phyloP scores from a whole-genome alignment of 176 grass and related monocot species.

The Triticum dicoccoides region DNA sequence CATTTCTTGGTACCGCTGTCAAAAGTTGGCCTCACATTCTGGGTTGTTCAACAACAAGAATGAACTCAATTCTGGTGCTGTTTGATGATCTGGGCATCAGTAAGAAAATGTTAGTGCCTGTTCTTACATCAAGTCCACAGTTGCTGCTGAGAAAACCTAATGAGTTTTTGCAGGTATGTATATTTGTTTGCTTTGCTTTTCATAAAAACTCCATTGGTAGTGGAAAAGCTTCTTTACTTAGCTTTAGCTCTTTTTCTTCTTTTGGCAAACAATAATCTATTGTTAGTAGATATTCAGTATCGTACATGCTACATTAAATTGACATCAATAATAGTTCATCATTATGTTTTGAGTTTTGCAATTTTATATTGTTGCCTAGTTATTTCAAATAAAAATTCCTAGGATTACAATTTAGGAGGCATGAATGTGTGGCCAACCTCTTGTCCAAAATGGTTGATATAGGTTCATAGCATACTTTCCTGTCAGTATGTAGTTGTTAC shows the following conservation, averaged over 20 bases:
- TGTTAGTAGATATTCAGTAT: background rate
- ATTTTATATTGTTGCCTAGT: slow-evolving; percentile 3
- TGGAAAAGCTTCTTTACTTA: slow-evolving; percentile 11
- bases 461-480: background rate
- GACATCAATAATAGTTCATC: background rate
- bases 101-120: slow-evolving; percentile 64
- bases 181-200: background rate
- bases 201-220: background rate
- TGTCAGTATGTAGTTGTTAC: background rate
- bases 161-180: slow-evolving; percentile 64
- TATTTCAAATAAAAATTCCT: background rate
- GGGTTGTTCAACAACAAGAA: slow-evolving; percentile 69
- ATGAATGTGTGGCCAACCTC: background rate
- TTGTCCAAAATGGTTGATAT: background rate
- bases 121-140: slow-evolving; percentile 90
- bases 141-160: slow-evolving; percentile 78
- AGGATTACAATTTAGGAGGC: background rate
- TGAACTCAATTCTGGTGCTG: slow-evolving; percentile 51
- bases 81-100: slow-evolving; percentile 67
- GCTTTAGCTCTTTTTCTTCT: background rate
- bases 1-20: slow-evolving; percentile 38
- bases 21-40: slow-evolving; percentile 90
- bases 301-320: background rate
- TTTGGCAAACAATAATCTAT: background rate
- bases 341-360: background rate